Evolutionary conservation across 768 basidiomycete species (phyloP).

Genomic region (Mrakia frigida): DNA sequence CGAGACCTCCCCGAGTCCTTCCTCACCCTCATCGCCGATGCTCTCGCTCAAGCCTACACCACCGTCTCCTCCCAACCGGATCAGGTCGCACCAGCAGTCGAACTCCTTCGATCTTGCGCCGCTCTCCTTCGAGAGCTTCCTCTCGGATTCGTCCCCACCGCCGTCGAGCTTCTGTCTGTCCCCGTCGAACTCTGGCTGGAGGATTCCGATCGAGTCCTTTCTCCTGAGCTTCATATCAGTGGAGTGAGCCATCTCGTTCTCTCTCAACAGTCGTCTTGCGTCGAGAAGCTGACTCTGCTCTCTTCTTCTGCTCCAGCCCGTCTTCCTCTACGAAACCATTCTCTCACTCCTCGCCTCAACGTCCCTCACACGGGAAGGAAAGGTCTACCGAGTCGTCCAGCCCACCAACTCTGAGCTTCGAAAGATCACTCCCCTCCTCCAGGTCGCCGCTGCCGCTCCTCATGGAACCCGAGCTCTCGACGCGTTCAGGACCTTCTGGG

Average conservation of each 20-base stretch:
- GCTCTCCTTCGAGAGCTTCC: constrained; percentile 20
- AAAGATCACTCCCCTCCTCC: constrained; percentile 12
- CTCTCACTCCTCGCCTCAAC: constrained; percentile 15
- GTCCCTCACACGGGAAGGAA: constrained; percentile 7
- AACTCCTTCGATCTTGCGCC: constrained; percentile 17
- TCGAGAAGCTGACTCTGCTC: not conserved
- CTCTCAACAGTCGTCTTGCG: not conserved
- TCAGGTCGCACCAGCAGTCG: not conserved
- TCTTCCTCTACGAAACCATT: constrained; percentile 20
- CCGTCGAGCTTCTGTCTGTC: constrained; percentile 10
- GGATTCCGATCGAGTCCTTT: constrained; percentile 14
- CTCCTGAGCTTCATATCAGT: not conserved
- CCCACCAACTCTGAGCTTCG: constrained; percentile 2
- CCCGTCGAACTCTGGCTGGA: constrained; percentile 15
- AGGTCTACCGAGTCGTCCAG: constrained; percentile 20
- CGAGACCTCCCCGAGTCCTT: constrained; percentile 27
- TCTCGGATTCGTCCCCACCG: constrained; percentile 17
- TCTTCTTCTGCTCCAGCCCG: not conserved
- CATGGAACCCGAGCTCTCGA: constrained; percentile 7
- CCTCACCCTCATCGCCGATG: constrained; percentile 17
- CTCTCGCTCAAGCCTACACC: constrained; percentile 24
- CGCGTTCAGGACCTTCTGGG: constrained; percentile 21
- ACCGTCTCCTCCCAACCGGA: not conserved
- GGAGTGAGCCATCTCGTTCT: not conserved
- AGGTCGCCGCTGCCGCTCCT: constrained; percentile 4